These are phyloP conservation scores for Groenewaldozyma auringiensis DNA, from an alignment of 1,139 yeast species.

Conservation along the genomic window DNA sequence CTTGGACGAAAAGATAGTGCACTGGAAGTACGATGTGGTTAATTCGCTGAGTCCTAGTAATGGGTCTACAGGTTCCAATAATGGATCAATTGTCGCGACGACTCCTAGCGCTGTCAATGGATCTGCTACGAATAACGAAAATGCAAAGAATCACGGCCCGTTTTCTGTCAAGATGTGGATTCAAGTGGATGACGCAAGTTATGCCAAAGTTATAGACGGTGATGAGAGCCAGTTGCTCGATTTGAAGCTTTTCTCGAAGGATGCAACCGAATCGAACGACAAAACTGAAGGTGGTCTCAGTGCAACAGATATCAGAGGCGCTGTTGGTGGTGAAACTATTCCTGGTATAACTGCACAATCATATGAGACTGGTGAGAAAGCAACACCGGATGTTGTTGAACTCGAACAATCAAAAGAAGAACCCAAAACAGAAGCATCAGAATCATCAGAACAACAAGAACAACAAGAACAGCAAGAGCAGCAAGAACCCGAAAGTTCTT, in stretches of 20 bases:
- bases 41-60: constrained; percentile 3
- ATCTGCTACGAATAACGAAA: neutral
- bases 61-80: neutral
- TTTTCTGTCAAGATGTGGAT: constrained; percentile 43
- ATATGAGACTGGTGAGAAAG: constrained; percentile 8
- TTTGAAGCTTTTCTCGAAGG: constrained; percentile 16
- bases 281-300: constrained; percentile 34
- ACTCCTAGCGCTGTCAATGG: constrained; percentile 10
- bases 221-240: constrained; percentile 36
- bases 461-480: too few relatives aligned
- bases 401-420: constrained; percentile 2
- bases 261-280: constrained; percentile 6
- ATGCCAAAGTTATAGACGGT: constrained; percentile 30
- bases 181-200: constrained; percentile 24
- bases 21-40: constrained; percentile 28
- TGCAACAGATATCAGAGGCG: constrained; percentile 56
- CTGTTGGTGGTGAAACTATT: constrained; percentile 51
- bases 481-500: too few relatives aligned
- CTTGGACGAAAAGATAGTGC: constrained; percentile 23
- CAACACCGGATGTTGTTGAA: constrained; percentile 3
- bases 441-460: neutral
- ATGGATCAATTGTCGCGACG: constrained; percentile 10
- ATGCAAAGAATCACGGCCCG: constrained; percentile 14
- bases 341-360: constrained; percentile 36
- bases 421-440: neutral